Evolutionary conservation across 257 asterid genomes (phyloP).

Genomic region (Solanum chiquidenum): DNA sequence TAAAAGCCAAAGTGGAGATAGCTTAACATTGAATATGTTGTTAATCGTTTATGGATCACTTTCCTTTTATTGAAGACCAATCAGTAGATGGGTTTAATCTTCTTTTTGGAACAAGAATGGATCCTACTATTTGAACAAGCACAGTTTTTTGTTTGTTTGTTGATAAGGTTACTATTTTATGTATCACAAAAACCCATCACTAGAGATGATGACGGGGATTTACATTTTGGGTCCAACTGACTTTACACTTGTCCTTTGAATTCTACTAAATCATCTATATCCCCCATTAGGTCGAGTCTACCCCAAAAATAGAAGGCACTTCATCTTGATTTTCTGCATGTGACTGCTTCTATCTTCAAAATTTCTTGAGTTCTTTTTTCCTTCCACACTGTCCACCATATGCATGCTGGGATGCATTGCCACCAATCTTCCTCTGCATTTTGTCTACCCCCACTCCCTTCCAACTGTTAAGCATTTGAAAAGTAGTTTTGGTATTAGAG

Average conservation of each 20-base stretch:
- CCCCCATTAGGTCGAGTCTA: background rate
- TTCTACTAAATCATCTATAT: background rate
- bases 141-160: background rate
- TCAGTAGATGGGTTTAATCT: background rate
- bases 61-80: background rate
- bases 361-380: background rate
- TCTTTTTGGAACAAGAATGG: background rate
- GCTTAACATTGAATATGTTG: background rate
- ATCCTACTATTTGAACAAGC: background rate
- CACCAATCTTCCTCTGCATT: background rate
- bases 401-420: background rate
- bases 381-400: background rate
- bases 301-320: background rate
- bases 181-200: background rate
- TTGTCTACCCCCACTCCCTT: background rate
- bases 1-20: background rate
- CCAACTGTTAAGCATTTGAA: background rate
- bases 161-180: background rate
- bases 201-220: background rate
- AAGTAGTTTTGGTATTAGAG: background rate
- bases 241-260: background rate
- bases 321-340: background rate
- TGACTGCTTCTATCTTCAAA: background rate
- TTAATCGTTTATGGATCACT: background rate
- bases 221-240: background rate